phyloP scores from a whole-genome alignment of 345 rosid genomes.

The Euphorbia tirucalli region DNA sequence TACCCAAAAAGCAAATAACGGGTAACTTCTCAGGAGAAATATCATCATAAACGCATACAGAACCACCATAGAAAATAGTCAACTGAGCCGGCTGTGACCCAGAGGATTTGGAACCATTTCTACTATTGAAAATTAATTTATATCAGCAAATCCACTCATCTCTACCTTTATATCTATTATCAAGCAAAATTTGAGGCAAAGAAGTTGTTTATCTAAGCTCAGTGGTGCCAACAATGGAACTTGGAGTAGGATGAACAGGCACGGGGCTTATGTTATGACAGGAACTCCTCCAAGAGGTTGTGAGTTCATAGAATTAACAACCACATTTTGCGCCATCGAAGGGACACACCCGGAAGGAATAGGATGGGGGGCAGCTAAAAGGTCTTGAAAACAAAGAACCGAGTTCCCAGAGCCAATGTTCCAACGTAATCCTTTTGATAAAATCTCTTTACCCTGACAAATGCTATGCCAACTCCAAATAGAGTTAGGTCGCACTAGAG shows the following conservation, averaged over 20 bases:
- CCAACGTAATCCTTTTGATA: no score
- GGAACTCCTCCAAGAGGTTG: conserved; percentile 54
- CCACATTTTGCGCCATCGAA: conserved; percentile 34
- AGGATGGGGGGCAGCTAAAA: no score
- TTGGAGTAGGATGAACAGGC: conserved; percentile 41
- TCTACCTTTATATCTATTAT: not conserved
- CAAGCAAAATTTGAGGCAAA: not conserved
- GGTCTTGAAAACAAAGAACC: no score
- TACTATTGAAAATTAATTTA: conserved; percentile 29
- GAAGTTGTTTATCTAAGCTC: conserved; percentile 50
- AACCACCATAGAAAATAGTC: conserved; percentile 34
- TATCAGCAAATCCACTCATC: not conserved
- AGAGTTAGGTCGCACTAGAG: no score
- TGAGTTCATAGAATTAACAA: conserved; percentile 27
- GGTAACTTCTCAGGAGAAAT: conserved; percentile 38
- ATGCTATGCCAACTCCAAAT: no score
- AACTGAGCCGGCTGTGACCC: conserved; percentile 46
- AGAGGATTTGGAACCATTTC: conserved; percentile 45
- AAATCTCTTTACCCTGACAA: no score
- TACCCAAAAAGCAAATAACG: no score
- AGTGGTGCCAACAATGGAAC: conserved; percentile 54
- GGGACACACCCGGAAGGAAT: no score
- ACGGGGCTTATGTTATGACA: conserved; percentile 39
- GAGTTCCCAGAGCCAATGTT: no score
- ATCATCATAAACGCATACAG: conserved; percentile 31